Conservation (phyloP, 345 rosid genomes). For the Trapa incisa region DNA sequence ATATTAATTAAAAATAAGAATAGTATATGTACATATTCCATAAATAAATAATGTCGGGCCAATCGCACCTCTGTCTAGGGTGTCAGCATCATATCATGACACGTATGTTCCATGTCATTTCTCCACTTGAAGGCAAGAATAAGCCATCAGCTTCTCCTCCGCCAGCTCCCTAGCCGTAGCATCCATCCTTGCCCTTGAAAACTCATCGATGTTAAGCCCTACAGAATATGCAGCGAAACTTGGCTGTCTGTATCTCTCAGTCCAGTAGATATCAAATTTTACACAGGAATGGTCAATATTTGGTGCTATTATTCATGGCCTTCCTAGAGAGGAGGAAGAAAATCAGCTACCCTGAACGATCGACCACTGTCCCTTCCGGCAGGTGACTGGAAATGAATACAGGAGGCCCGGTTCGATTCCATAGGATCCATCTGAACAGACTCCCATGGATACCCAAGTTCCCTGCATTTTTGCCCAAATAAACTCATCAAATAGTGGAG, state of each 20-base stretch:
- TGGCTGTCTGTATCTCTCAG: too few species aligned
- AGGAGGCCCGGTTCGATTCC: slow-evolving; percentile 56
- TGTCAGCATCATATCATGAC: too few species aligned
- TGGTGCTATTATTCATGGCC: too few species aligned
- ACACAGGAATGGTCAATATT: neutral
- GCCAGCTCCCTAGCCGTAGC: slow-evolving; percentile 55
- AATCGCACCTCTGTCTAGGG: too few species aligned
- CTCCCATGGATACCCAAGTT: slow-evolving; percentile 86
- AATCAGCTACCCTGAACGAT: slow-evolving; percentile 38
- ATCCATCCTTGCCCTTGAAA: slow-evolving; percentile 70
- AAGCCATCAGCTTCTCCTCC: slow-evolving; percentile 63
- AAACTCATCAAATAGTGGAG: neutral
- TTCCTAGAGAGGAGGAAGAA: too few species aligned
- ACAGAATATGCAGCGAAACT: neutral
- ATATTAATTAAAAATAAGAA: too few species aligned
- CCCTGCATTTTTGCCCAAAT: slow-evolving; percentile 26
- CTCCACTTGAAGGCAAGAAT: slow-evolving; percentile 30
- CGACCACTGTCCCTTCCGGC: slow-evolving; percentile 69
- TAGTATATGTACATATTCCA: too few species aligned
- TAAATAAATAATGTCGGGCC: too few species aligned
- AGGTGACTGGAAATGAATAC: slow-evolving; percentile 72
- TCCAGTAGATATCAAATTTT: neutral
- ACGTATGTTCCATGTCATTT: neutral
- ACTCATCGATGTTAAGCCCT: slow-evolving; percentile 57
- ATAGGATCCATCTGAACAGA: slow-evolving; percentile 81